These are phyloP conservation scores for Phalaenopsis aphrodite DNA, from an alignment of 106 monocot species.

Conservation along the genomic window DNA sequence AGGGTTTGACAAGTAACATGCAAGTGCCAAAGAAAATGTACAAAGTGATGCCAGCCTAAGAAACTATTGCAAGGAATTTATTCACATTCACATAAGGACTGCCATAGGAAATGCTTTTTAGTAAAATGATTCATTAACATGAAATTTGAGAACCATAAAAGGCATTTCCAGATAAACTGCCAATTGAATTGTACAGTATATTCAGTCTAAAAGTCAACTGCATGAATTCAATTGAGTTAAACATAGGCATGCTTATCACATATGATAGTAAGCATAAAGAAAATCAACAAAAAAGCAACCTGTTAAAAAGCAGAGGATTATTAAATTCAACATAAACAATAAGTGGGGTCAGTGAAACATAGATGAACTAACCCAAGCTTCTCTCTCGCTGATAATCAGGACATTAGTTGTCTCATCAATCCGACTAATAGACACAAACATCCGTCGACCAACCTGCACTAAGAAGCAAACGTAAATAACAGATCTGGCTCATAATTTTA, in stretches of 20 bases:
- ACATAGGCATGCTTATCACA: background rate
- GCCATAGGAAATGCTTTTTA: background rate
- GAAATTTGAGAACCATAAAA: background rate
- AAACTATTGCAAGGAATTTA: background rate
- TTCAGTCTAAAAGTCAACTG: background rate
- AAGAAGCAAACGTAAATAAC: conserved; percentile 13
- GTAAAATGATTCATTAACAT: background rate
- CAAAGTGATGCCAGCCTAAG: background rate
- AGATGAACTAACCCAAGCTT: conserved; percentile 76
- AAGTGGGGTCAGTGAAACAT: background rate
- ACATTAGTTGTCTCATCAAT: conserved; percentile 74
- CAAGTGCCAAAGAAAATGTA: background rate
- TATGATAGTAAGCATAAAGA: background rate
- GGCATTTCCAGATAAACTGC: background rate
- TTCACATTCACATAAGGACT: background rate
- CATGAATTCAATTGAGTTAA: background rate
- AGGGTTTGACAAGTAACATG: background rate
- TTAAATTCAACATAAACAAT: background rate
- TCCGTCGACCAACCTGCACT: conserved; percentile 58
- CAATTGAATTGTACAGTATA: background rate
- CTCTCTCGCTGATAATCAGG: conserved; percentile 83
- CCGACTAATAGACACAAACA: conserved; percentile 59
- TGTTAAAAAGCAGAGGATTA: background rate
- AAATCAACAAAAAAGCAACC: background rate
- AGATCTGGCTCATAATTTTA: background rate